Percentiles rank a stretch among this genome's conserved stretches.
phyloP scores from a whole-genome alignment of 495 filamentous ascomycete species.

The Aspergillus diversus region DNA sequence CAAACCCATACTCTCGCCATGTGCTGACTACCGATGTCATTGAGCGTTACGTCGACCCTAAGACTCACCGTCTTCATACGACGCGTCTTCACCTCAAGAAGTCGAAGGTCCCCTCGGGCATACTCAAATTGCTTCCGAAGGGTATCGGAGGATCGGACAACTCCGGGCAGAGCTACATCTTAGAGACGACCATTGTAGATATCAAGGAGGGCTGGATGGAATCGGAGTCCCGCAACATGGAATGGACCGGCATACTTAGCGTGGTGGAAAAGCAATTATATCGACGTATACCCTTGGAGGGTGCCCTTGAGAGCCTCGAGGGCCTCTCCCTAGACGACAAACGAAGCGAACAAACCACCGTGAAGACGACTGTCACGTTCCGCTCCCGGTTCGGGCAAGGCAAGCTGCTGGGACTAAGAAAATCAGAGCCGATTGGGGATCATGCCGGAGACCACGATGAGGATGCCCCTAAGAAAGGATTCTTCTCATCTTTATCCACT shows the following conservation, averaged over 20 bases:
- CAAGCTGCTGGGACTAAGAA: constrained; percentile 60
- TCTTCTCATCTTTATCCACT: constrained; percentile 76
- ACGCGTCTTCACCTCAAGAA: constrained; percentile 92
- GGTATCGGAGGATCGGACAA: constrained; percentile 74
- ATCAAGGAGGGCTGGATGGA: constrained; percentile 86
- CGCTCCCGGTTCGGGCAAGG: constrained; percentile 78
- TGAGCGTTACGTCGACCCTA: constrained; percentile 77
- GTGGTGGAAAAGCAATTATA: constrained; percentile 90
- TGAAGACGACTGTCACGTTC: constrained; percentile 84
- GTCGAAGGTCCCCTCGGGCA: constrained; percentile 81
- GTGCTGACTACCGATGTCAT: constrained; percentile 97
- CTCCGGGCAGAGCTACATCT: constrained; percentile 79
- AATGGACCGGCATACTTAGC: constrained; percentile 88
- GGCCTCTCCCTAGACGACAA: constrained; percentile 43
- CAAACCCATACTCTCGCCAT: constrained; percentile 94
- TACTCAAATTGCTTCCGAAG: constrained; percentile 79
- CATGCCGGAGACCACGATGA: constrained; percentile 49
- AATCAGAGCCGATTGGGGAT: constrained; percentile 32
- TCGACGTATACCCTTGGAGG: constrained; percentile 46
- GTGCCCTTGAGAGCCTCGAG: constrained; percentile 25
- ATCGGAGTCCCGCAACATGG: constrained; percentile 81
- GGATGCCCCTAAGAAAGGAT: constrained; percentile 59
- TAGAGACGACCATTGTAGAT: constrained; percentile 90
- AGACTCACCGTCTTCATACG: constrained; percentile 80
- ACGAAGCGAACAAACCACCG: constrained; percentile 69